Conservation (phyloP, 1,284 basidiomycete species). For the Cystobasidium sp. region DNA sequence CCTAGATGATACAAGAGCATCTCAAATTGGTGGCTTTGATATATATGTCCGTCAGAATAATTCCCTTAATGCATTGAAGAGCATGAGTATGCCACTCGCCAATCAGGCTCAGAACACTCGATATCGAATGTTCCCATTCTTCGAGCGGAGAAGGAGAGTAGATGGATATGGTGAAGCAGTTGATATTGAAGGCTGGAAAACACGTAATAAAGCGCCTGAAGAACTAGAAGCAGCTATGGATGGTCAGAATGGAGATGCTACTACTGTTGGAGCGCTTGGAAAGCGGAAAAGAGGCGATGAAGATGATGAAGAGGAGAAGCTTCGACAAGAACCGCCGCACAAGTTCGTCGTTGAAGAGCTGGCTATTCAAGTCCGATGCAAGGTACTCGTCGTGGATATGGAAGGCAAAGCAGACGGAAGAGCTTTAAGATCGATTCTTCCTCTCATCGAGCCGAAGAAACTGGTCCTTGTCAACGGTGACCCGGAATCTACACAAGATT, state of each 20-base stretch:
- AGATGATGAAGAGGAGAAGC: slow-evolving; percentile 66
- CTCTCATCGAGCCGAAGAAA: slow-evolving; percentile 93
- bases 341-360: slow-evolving; percentile 81
- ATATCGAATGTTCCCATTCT: slow-evolving; percentile 95
- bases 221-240: slow-evolving; percentile 67
- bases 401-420: slow-evolving; percentile 95
- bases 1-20: slow-evolving; percentile 45
- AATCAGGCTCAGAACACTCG: slow-evolving; percentile 71
- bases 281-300: slow-evolving; percentile 68
- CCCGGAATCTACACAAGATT: slow-evolving; percentile 67
- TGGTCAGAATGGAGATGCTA: slow-evolving; percentile 62
- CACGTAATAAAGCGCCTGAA: slow-evolving; percentile 73
- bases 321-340: slow-evolving; percentile 75
- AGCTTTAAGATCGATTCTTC: slow-evolving; percentile 93
- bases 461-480: slow-evolving; percentile 86
- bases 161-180: slow-evolving; percentile 96
- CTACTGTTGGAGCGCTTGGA: slow-evolving; percentile 53
- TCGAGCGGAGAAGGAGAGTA: slow-evolving; percentile 87
- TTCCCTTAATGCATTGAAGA: slow-evolving; percentile 61
- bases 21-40: slow-evolving; percentile 40
- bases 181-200: slow-evolving; percentile 90
- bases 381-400: slow-evolving; percentile 88
- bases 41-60: slow-evolving; percentile 40
- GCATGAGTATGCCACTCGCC: slow-evolving; percentile 80
- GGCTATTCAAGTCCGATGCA: slow-evolving; percentile 78